phyloP scores from a whole-genome alignment of 768 basidiomycete species.

The Boletellus ananas region DNA sequence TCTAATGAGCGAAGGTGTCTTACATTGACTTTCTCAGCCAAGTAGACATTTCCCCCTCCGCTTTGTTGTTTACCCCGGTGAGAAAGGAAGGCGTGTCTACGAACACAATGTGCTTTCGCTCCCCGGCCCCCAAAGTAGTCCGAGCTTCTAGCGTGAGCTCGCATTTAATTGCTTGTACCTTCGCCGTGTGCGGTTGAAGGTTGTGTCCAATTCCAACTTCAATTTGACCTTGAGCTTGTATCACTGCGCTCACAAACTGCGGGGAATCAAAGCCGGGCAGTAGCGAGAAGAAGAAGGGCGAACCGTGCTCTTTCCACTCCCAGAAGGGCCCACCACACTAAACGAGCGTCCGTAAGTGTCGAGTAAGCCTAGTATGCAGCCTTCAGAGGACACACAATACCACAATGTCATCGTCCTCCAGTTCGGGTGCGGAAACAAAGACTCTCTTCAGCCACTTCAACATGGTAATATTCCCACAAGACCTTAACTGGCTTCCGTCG shows the following conservation, averaged over 20 bases:
- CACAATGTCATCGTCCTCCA: constrained; percentile 12
- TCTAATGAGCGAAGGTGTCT: neutral
- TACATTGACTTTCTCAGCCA: constrained; percentile 12
- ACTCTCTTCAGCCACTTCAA: too few species aligned
- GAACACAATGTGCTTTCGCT: constrained; percentile 12
- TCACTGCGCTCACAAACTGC: constrained; percentile 9
- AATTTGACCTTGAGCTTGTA: neutral
- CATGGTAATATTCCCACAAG: too few species aligned
- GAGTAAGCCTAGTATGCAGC: neutral
- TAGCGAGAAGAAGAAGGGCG: neutral
- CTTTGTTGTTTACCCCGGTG: neutral
- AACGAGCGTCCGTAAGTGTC: neutral
- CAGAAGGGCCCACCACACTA: constrained; percentile 20
- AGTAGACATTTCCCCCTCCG: neutral
- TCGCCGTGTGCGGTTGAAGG: neutral
- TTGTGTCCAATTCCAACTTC: neutral
- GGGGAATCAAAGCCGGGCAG: neutral
- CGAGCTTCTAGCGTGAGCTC: neutral
- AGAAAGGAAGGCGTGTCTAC: constrained; percentile 22
- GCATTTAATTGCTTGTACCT: constrained; percentile 12
- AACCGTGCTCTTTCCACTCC: constrained; percentile 21
- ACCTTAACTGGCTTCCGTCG: too few species aligned
- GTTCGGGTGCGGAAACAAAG: neutral
- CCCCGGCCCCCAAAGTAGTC: neutral
- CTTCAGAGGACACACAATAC: constrained; percentile 15